Evolutionary conservation across 225 moss, liverwort and hornwort genomes (phyloP), one percentile per base, ranked within the genome.

Genomic region (Pseudoscleropodium purum): DNA sequence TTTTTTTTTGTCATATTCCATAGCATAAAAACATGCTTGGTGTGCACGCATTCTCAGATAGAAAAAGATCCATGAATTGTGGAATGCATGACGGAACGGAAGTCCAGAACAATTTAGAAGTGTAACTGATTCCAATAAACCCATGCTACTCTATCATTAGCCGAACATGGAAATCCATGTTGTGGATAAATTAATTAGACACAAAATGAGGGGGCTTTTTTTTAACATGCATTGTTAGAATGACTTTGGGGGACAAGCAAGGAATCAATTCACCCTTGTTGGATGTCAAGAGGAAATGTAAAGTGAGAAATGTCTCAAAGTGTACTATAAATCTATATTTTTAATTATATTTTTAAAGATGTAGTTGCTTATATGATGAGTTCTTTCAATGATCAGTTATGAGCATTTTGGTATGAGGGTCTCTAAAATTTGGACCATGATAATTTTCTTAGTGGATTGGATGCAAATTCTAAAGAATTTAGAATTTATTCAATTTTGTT

Each of bases 401-500:
- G 39, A 29, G 12, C 2, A 59, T 29, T 59, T 59, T 29, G 18
- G 12, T 2, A 26, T 30, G 13, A 41, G 18, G 30, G 24, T 2
- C 3, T 0, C 0, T 6, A 0, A 6, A 19, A 43, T 81, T 43
- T 43, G 12, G 8, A 18, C 14, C 6, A 43, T 5, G 12, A 5
- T 39, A 29, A 19, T 41, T 43, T 20, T 39, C 0, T 13, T 13
- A 60, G 3, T 61, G 2, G 61, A 1, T 1, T 60, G 0, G 8
- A 25, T 60, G 18, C 3, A 59, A 29, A 17, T 80, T 60, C 18
- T 41, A 39, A 4, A 2, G 4, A 81, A 41, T 11, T 61, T 13
- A 41, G 6, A 13, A 9, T 30, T 29, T 61, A 8, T 0, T 0
- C 14, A 61, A 26, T 61, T 81, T 81, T 14, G 8, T 41, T 30